Conservation (phyloP, 2,329 filamentous ascomycete species). For the Phaeomoniella chlamydospora region DNA sequence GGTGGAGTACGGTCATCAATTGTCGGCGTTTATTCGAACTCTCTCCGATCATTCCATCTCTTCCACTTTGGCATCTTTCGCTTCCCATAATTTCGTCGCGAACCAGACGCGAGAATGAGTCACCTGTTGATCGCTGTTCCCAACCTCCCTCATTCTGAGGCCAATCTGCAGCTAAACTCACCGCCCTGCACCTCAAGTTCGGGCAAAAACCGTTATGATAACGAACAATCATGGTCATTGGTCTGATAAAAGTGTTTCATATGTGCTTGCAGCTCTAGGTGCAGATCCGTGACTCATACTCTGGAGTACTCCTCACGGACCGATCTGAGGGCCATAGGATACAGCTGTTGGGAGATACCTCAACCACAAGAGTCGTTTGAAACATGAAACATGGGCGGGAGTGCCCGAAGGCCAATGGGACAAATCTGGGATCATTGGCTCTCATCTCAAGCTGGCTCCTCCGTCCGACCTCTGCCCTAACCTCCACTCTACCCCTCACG, state of each 20-base stretch:
- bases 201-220: neutral
- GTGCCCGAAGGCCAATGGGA: too few species aligned
- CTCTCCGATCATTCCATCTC: neutral
- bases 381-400: neutral
- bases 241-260: neutral
- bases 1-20: conserved; percentile 13
- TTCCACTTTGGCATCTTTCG: neutral
- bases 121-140: neutral
- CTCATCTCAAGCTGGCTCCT: too few species aligned
- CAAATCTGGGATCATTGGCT: too few species aligned
- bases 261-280: neutral
- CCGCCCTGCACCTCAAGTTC: neutral
- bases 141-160: neutral
- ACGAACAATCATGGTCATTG: neutral
- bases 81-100: neutral
- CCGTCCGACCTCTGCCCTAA: too few species aligned
- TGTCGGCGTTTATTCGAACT: neutral
- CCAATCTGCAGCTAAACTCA: neutral
- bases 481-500: too few species aligned
- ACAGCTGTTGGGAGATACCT: too few species aligned
- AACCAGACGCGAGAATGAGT: conserved; percentile 5
- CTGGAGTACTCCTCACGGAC: too few species aligned
- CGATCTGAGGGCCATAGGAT: too few species aligned
- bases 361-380: too few species aligned
- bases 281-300: neutral